A percentile compares a stretch with the other conserved stretches of the same genome.
These are phyloP conservation scores for Psilocybe azurescens DNA, from an alignment of 768 basidiomycete species.

Conservation along the genomic window DNA sequence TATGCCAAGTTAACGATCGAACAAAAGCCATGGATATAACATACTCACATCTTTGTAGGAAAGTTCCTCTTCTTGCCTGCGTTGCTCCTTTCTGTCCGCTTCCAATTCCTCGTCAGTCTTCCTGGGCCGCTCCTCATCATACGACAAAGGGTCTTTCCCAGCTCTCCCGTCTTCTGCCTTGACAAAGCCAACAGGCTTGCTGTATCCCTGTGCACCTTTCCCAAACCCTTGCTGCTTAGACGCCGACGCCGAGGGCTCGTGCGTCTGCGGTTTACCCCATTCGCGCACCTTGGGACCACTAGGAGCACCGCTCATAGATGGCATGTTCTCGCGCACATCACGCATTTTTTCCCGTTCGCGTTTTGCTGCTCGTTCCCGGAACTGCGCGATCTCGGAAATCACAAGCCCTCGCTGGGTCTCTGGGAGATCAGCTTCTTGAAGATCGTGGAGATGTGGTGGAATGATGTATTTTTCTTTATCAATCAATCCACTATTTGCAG, in stretches of 20 bases:
- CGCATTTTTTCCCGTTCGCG: conserved; percentile 87
- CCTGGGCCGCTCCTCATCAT: conserved; percentile 41
- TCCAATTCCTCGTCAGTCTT: conserved; percentile 93
- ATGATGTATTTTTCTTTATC: conserved; percentile 91
- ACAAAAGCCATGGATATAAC: conserved; percentile 4
- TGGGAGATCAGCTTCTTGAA: conserved; percentile 95
- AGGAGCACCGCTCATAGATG: conserved; percentile 51
- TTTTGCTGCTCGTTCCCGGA: conserved; percentile 93
- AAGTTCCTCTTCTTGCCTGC: conserved; percentile 79
- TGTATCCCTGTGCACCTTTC: conserved; percentile 77
- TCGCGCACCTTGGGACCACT: conserved; percentile 81
- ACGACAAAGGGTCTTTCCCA: conserved; percentile 34
- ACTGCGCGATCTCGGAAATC: conserved; percentile 95
- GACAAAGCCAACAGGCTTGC: conserved; percentile 84
- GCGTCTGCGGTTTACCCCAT: conserved; percentile 72
- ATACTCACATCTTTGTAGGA: conserved; percentile 84
- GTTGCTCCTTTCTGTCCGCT: conserved; percentile 74
- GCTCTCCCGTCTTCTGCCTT: conserved; percentile 56
- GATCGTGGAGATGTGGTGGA: conserved; percentile 95
- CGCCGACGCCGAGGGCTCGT: conserved; percentile 34
- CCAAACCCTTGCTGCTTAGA: conserved; percentile 58
- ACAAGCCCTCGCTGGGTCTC: conserved; percentile 93
- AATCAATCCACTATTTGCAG: conserved; percentile 72
- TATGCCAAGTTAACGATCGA: conserved; percentile 35
- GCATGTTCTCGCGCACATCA: conserved; percentile 69